phyloP scores from a whole-genome alignment of 2,329 filamentous ascomycete species.

The Fusarium concolor region DNA sequence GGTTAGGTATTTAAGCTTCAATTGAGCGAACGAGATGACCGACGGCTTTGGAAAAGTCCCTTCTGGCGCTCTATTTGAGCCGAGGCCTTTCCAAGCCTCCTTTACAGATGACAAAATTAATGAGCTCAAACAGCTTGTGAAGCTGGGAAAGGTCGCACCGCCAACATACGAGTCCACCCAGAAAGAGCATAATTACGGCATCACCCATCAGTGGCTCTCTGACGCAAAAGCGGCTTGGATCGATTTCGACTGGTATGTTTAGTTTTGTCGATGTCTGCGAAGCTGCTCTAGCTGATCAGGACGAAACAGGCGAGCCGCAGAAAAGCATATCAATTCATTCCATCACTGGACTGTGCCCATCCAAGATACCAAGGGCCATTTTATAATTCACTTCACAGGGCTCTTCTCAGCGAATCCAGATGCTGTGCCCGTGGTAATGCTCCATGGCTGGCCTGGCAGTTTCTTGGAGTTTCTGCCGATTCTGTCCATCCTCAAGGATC shows the following conservation, averaged over 20 bases:
- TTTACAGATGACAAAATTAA: background rate
- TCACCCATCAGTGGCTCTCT: background rate
- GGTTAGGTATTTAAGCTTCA: too few species aligned
- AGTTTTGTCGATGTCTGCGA: too few species aligned
- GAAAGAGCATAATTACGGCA: background rate
- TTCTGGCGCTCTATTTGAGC: background rate
- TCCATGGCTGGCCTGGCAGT: constrained; percentile 16
- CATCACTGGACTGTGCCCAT: constrained; percentile 1
- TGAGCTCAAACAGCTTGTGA: constrained; percentile 16
- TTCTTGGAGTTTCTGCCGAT: constrained; percentile 5
- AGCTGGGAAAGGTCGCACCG: constrained; percentile 2
- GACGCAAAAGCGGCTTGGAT: constrained; percentile 15
- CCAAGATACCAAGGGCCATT: background rate
- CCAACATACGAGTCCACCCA: constrained; percentile 6
- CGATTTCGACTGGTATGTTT: constrained; percentile 11
- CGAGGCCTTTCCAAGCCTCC: background rate
- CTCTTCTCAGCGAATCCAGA: background rate
- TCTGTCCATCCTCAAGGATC: constrained; percentile 6
- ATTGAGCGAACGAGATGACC: background rate
- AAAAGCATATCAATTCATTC: constrained; percentile 9
- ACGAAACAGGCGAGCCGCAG: background rate
- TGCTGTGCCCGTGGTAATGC: background rate
- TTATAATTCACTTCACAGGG: background rate
- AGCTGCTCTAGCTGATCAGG: background rate
- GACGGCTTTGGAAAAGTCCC: background rate